Evolutionary conservation across 75 land plant genomes (phyloP), one percentile per base, ranked within the genome.

Genomic region (Selaginella tamariscina): DNA sequence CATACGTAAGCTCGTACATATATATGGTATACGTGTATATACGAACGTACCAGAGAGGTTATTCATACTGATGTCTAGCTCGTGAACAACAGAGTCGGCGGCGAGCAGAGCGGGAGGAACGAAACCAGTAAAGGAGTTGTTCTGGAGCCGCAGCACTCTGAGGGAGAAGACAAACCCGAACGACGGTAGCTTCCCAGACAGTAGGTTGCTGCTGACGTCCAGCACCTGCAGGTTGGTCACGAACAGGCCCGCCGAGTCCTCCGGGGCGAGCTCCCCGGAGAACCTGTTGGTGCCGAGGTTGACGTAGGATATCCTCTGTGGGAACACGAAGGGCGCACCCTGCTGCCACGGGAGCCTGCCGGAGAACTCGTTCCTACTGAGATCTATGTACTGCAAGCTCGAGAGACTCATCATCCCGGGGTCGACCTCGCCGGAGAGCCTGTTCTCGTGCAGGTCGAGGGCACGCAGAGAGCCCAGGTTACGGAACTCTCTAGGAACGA

Each of bases 151-250:
- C 26, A 59, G 23, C 9, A 27, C 26, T 5, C 49, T 5, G 2
- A 59, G 62, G n/a, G 26, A 27, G 62, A 23, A 59, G 26, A 59
- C 62, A 59, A 59, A 59, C 26, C 8, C 5, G 23, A 59, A 59
- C 26, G 62, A 59, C 26, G 62, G 62, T 9, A 59, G 62, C 62
- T 59, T 59, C 62, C 62, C 62, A 5, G 62, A 23, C 23, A 59
- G 21, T n/a, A 21, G 8, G 62, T 59, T 59, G 62, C 26, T 59
- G 62, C 62, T 59, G 8, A 59, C 26, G 26, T 59, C 62, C 23
- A 59, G 62, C 8, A 59, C n/a, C 21, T 59, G 62, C 62, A 59
- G 26, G 8, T 59, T n/a, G 62, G 18, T 59, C 26, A 23, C 62
- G 23, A 59, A 59, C 26, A 59, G 21, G 62, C 62, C 21, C 26